Evolutionary conservation across 352 stramenopile species (phyloP), one percentile per base, ranked within the genome.

Genomic region (Blastocystis sp.): DNA sequence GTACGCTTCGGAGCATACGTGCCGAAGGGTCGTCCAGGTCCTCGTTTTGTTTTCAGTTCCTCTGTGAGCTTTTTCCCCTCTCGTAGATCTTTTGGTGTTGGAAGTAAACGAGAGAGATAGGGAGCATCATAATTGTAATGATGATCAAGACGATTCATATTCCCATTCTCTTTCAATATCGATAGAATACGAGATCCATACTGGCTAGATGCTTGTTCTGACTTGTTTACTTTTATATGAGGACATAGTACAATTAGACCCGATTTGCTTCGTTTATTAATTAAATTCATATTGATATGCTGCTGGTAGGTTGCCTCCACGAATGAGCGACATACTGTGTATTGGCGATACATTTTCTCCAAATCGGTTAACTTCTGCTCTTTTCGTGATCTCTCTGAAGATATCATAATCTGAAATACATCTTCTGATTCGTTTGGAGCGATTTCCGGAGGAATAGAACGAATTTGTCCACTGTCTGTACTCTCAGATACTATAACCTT

Each of bases 1-100:
- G 56, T 68, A 4, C 26, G 43, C 56, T 84, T 68, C 3, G 73
- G 50, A 39, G 43, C 59, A 43, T 68, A 84, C 0, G 73, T 50
- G 15, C 73, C 73, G 50, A 68, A 84, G 29, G 73, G 73, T 55
- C 73, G 47, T 69, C 73, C 73, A n/a, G 73, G 73, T 15, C 73
- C 73, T 8, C 73, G 73, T 39, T 41, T 59, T 39, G 62, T 53
- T 13, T 18, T 66, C 29, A 84, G 13, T 50, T 59, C 45, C 2
- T 47, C 47, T 8, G 73, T 84, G 3, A 84, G 20, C 20, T 53
- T 68, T 6, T 11, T 11, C 3, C 45, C 8, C 20, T 68, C 55
- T 11, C 18, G 15, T 18, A 84, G 9, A 39, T 84, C 50, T 29
- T 63, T 43, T n/a, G 59, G 53, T 5, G 73, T 66, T 8, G 73